These are phyloP conservation scores for Globisporangium parvum DNA, from an alignment of 352 stramenopile genomes.

Conservation along the genomic window DNA sequence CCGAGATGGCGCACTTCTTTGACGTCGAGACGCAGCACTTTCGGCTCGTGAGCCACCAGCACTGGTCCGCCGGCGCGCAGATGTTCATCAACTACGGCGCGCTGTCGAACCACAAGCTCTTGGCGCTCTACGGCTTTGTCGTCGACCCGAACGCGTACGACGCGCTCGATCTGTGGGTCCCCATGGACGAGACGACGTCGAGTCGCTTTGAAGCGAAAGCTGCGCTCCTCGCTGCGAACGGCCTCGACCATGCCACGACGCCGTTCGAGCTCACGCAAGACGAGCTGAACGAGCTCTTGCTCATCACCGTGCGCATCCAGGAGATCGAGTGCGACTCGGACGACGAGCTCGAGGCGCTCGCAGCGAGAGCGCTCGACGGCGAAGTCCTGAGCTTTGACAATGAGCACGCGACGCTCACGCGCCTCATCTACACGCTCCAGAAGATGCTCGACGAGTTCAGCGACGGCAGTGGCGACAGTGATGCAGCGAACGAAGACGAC, in stretches of 20 bases:
- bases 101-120: conserved; percentile 78
- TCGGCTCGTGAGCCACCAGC: conserved; percentile 67
- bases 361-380: conserved; percentile 40
- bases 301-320: conserved; percentile 60
- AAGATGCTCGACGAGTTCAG: conserved; percentile 47
- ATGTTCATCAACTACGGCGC: conserved; percentile 80
- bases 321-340: conserved; percentile 44
- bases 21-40: conserved; percentile 44
- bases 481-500: conserved; percentile 39
- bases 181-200: conserved; percentile 46
- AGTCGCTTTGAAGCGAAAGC: conserved; percentile 43
- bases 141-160: conserved; percentile 61
- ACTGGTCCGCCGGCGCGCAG: conserved; percentile 62
- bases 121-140: conserved; percentile 80
- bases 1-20: conserved; percentile 68
- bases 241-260: conserved; percentile 51
- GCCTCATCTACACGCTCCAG: conserved; percentile 59
- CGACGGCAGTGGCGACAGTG: conserved; percentile 39
- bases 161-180: conserved; percentile 66
- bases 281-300: conserved; percentile 58
- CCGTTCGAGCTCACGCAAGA: conserved; percentile 60
- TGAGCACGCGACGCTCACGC: conserved; percentile 40
- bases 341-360: conserved; percentile 28
- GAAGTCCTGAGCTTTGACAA: conserved; percentile 52
- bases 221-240: conserved; percentile 32